phyloP scores from a whole-genome alignment of 441 rosid genomes.

The Dalechampia spathulata region DNA sequence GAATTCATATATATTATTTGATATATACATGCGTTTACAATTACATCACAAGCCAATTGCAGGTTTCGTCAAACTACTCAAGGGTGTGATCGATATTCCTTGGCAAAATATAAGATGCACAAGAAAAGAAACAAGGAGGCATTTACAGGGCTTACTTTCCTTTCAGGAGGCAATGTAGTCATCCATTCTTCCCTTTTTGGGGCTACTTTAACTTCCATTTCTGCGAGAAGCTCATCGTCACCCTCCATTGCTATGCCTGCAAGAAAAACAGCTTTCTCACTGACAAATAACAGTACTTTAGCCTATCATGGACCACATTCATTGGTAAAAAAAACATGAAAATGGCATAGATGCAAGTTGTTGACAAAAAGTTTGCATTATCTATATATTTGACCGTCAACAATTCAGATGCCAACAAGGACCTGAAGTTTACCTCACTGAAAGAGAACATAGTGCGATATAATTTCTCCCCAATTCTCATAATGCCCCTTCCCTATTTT shows the following conservation, averaged over 20 bases:
- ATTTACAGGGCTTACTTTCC: slow-evolving; percentile 46
- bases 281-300: slow-evolving; percentile 2
- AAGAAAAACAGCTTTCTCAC: slow-evolving; percentile 12
- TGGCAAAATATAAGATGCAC: background rate
- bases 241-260: slow-evolving; percentile 97
- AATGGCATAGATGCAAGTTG: no score
- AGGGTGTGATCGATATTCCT: background rate
- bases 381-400: background rate
- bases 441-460: no score
- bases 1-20: no score
- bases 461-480: no score
- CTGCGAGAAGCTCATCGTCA: slow-evolving; percentile 81
- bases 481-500: no score
- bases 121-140: background rate
- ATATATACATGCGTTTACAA: no score
- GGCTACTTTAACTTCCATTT: slow-evolving; percentile 53
- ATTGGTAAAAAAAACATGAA: background rate
- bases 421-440: background rate
- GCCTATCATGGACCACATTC: background rate
- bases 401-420: background rate
- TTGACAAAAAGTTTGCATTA: background rate
- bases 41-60: background rate
- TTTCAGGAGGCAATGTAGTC: slow-evolving; percentile 94
- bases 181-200: slow-evolving; percentile 95
- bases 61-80: background rate